Evolutionary conservation across 306 rosid species (phyloP), one percentile per base, ranked within the genome.

Genomic region (Argentina anserina): DNA sequence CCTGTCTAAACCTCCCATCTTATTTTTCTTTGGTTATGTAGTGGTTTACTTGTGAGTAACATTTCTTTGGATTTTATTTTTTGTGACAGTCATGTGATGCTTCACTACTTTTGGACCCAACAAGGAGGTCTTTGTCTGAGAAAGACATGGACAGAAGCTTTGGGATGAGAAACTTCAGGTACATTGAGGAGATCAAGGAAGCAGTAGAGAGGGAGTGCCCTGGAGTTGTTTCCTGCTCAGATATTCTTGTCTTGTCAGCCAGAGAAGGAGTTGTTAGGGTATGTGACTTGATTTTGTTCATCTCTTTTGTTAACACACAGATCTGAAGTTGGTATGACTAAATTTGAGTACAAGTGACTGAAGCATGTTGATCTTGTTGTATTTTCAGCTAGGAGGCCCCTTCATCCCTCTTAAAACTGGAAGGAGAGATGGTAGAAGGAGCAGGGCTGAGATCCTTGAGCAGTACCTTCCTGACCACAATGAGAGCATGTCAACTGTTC

Each of bases 171-270:
- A 94, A 94, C 46, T 91, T 94, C 72, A 89, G 98, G 78, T 94
- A 94, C 90, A 88, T 94, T 67, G 98, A 94, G 73, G 84, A 89
- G 77, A 86, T 94, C 55, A 94, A 94, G 75, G 98, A 94, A 80
- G 97, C 98, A 59, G 60, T 91, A n/a, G 98, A 94, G 74, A 91
- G 98, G 67, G 98, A 94, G 76, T 94, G 98, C 60, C 98, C 96
- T 26, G 92, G 95, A 39, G 96, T 89, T 73, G 97, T 94, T 82
- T 94, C 98, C 12, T 94, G 98, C 77, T 78, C 98, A 31, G 98
- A 94, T 75, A 88, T 94, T 65, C 97, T 94, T 61, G 98, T 89
- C 5, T 79, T 94, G 68, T 94, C 98, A 36, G 96, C 91, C 2
- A 94, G 98, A 84, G 98, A 94, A 46, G 98, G 91, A 80, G 82